A percentile compares a stretch with the other conserved stretches of the same genome.
phyloP scores from a whole-genome alignment of 768 basidiomycete species.

The Cystobasidium onofrii region DNA sequence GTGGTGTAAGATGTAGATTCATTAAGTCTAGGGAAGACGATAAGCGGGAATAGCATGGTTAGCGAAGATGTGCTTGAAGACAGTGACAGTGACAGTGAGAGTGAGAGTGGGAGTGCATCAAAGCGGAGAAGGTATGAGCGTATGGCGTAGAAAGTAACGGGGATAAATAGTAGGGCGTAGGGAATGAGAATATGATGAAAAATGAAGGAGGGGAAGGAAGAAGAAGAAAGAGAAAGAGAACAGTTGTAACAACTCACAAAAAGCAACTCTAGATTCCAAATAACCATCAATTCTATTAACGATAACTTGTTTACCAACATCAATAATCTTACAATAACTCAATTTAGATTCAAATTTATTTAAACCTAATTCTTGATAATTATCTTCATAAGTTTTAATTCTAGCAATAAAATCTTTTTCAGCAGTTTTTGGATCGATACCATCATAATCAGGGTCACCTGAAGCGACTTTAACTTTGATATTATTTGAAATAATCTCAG shows the following conservation, averaged over 20 bases:
- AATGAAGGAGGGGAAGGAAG: not conserved
- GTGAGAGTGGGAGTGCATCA: not conserved
- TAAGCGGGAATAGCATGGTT: too few relatives aligned
- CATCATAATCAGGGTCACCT: constrained; percentile 96
- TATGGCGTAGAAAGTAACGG: too few relatives aligned
- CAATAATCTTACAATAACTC: constrained; percentile 81
- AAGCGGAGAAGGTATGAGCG: constrained; percentile 1
- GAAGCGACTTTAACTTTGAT: constrained; percentile 90
- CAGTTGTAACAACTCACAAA: constrained; percentile 87
- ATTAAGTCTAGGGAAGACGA: constrained; percentile 56
- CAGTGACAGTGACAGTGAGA: not conserved
- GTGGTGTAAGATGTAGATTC: constrained; percentile 82
- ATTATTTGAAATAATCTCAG: constrained; percentile 86
- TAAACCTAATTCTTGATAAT: constrained; percentile 74
- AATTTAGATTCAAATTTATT: constrained; percentile 66
- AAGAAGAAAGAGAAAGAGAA: not conserved
- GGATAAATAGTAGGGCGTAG: too few relatives aligned
- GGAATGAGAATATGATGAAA: too few relatives aligned
- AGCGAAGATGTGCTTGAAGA: not conserved
- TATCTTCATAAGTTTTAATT: constrained; percentile 85
- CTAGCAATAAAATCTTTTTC: constrained; percentile 81
- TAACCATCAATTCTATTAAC: constrained; percentile 75
- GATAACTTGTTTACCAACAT: constrained; percentile 67
- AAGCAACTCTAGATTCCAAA: constrained; percentile 90
- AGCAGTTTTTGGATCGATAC: constrained; percentile 73